phyloP scores from a whole-genome alignment of 441 rosid genomes.

The Mallotus japonicus region DNA sequence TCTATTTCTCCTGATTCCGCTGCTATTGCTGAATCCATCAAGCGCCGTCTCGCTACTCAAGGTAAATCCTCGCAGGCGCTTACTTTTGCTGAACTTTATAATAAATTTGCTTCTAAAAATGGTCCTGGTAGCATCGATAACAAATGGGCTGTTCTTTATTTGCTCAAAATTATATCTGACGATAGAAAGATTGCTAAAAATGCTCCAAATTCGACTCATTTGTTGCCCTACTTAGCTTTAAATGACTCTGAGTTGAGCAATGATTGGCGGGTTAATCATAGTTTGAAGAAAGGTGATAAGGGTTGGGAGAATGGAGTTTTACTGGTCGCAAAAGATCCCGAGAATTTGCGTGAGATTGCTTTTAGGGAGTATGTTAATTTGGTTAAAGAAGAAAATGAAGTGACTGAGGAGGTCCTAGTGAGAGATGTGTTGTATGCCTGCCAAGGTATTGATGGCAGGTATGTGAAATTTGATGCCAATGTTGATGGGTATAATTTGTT shows the following conservation, averaged over 20 bases:
- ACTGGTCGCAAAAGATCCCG: constrained; percentile 65
- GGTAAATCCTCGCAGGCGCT: constrained; percentile 91
- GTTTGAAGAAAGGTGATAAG: constrained; percentile 33
- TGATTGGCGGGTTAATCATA: constrained; percentile 31
- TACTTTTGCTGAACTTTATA: constrained; percentile 72
- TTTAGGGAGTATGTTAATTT: constrained; percentile 67
- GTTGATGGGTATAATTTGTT: constrained; percentile 69
- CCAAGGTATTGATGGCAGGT: constrained; percentile 90
- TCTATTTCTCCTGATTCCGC: constrained; percentile 71
- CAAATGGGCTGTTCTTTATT: constrained; percentile 82
- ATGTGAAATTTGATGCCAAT: constrained; percentile 55
- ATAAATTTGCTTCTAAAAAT: constrained; percentile 66
- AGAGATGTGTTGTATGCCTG: constrained; percentile 88
- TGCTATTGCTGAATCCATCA: constrained; percentile 85
- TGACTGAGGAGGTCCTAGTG: constrained; percentile 75
- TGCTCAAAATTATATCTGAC: constrained; percentile 75
- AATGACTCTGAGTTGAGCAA: constrained; percentile 33
- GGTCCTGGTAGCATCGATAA: constrained; percentile 86
- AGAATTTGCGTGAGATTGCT: constrained; percentile 71
- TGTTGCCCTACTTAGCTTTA: constrained; percentile 58
- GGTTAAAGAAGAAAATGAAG: constrained; percentile 82
- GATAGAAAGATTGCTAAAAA: constrained; percentile 45
- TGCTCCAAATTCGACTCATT: constrained; percentile 41
- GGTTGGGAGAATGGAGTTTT: constrained; percentile 75
- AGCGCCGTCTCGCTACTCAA: constrained; percentile 88